Base-by-base conservation (phyloP, 257 asterid species). In the Penstemon eatonii region DNA sequence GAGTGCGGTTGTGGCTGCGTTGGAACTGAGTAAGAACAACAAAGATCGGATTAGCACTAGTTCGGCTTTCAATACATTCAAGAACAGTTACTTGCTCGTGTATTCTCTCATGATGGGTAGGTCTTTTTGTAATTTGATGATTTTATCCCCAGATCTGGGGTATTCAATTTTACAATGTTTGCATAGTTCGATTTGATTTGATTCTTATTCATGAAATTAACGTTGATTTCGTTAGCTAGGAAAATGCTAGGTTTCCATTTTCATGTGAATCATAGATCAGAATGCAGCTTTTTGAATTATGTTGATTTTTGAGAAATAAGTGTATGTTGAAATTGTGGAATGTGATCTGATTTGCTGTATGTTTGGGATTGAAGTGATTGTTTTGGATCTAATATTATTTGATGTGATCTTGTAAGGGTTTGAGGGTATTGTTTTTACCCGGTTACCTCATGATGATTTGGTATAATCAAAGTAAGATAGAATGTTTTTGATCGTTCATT, bases 41-140 rank as follows among this genome's bases (percentile, higher is more conserved):
- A 86, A 80, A 18, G 92, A 86, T 82, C 89, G 89, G 76, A 70
- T 84, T 55, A 86, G 78, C 49, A 82, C 92, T 33, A 68, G 85
- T 0, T 15, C 89, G 4, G 80, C 87, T 44, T 86, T 86, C 78
- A 80, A 80, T 80, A 73, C 89, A 19, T 86, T 84, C 77, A 84
- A 86, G 82, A 86, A 86, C 41, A 86, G 82, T 80, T 83, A 86
- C 83, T 61, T 86, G 70, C 79, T 84, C 52, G 92, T 86, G 6
- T 86, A 86, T 73, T 86, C 92, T 59, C 92, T 86, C 79, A 86
- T 86, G 92, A 86, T 86, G 92, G 92, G 92, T 86, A 73, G 13
- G 82, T 86, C 5, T 15, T 45, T 67, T 65, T 56, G 56, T 69
- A 8, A 15, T 33, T 1, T 45, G 9, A 7, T 37, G 38, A 60